These are phyloP conservation scores for Escovopsis weberi DNA, from an alignment of 2,329 filamentous ascomycete genomes.

Conservation along the genomic window DNA sequence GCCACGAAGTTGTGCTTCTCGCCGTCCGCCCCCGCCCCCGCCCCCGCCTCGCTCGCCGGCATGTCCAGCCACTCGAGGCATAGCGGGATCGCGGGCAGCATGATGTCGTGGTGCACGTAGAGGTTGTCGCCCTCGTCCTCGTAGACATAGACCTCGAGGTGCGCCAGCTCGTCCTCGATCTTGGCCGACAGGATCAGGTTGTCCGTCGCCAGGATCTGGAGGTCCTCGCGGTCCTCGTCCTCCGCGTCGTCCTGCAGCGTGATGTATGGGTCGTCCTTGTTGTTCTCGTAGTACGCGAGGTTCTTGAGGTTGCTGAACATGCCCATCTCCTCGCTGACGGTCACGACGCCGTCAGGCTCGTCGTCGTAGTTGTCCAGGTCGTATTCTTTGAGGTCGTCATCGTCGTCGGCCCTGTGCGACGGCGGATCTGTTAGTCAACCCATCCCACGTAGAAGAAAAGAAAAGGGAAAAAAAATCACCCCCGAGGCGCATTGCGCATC, in stretches of 20 bases:
- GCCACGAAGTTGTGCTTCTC: conserved; percentile 81
- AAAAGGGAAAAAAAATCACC: neutral
- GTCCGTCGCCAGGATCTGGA: conserved; percentile 85
- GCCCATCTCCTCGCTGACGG: conserved; percentile 54
- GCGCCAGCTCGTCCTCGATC: conserved; percentile 92
- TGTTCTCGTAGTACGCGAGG: conserved; percentile 83
- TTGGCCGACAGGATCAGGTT: conserved; percentile 86
- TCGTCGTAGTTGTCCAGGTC: conserved; percentile 93
- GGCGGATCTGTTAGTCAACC: conserved; percentile 6
- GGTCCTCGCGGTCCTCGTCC: conserved; percentile 80
- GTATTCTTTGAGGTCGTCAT: conserved; percentile 91
- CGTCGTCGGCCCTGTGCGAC: conserved; percentile 24
- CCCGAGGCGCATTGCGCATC: neutral
- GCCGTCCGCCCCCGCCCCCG: conserved; percentile 27
- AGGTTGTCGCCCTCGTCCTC: conserved; percentile 92
- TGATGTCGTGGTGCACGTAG: conserved; percentile 98
- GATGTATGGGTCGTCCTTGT: conserved; percentile 93
- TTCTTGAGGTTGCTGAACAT: conserved; percentile 96
- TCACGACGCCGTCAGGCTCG: conserved; percentile 39
- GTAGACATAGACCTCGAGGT: conserved; percentile 94
- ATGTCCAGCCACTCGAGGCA: conserved; percentile 93
- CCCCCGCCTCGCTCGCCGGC: conserved; percentile 29
- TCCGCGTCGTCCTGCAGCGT: conserved; percentile 64
- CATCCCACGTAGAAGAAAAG: neutral
- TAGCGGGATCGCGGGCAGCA: conserved; percentile 92